phyloP scores from a whole-genome alignment of 2,329 filamentous ascomycete species.

The Tolypocladium sp. region DNA sequence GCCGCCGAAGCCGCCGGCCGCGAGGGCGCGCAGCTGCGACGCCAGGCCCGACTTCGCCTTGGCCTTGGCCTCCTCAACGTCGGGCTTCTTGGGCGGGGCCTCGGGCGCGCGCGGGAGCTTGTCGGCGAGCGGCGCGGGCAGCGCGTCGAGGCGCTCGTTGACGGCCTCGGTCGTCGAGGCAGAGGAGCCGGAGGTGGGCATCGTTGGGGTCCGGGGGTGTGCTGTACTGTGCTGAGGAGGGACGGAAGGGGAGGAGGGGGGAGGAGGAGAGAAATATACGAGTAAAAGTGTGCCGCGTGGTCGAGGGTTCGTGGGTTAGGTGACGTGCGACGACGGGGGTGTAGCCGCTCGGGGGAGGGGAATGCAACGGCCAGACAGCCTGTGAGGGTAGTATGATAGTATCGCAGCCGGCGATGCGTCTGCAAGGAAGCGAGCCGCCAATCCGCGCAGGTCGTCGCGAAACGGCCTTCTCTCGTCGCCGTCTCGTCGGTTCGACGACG shows the following conservation, averaged over 20 bases:
- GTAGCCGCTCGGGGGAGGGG: background rate
- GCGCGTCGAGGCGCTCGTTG: conserved; percentile 9
- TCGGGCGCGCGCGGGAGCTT: conserved; percentile 37
- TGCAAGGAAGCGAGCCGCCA: background rate
- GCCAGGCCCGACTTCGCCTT: conserved; percentile 25
- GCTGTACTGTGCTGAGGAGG: background rate
- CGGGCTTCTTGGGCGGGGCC: conserved; percentile 23
- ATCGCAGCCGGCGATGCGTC: background rate
- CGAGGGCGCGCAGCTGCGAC: conserved; percentile 66
- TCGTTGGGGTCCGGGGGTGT: background rate
- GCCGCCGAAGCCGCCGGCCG: conserved; percentile 85
- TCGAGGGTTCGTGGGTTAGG: conserved; percentile 2
- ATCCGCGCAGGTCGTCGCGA: background rate
- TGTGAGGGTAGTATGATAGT: background rate
- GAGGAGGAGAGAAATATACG: background rate
- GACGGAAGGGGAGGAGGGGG: background rate
- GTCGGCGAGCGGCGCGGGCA: conserved; percentile 24
- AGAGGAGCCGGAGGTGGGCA: conserved; percentile 4
- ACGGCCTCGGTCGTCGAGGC: conserved; percentile 11
- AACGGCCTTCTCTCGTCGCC: background rate
- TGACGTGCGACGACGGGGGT: background rate
- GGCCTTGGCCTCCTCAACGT: conserved; percentile 28
- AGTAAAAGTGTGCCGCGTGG: background rate
- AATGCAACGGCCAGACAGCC: background rate
- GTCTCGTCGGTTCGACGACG: background rate